These are phyloP conservation scores for Auricularia heimuer DNA, from an alignment of 768 basidiomycete genomes.

Conservation along the genomic window DNA sequence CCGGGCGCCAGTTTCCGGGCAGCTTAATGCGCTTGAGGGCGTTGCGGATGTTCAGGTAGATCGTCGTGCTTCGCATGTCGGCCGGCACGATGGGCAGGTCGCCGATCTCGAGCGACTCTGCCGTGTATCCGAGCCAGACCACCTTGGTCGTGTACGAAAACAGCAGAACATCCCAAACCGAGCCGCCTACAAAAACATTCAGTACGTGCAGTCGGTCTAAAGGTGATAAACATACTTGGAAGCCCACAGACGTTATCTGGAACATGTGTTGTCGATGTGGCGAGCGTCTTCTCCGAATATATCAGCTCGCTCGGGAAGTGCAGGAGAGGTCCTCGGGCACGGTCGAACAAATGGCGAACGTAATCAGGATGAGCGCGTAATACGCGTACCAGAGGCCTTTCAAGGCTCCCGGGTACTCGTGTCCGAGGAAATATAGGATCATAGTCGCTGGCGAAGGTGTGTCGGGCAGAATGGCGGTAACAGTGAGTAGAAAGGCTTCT, in stretches of 20 bases:
- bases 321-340: constrained; percentile 68
- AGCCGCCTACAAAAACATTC: constrained; percentile 32
- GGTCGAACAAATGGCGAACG: constrained; percentile 33
- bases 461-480: constrained; percentile 48
- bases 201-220: background rate
- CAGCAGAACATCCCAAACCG: constrained; percentile 52
- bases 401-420: constrained; percentile 18
- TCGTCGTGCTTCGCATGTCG: constrained; percentile 53
- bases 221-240: constrained; percentile 27
- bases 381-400: constrained; percentile 41
- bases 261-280: constrained; percentile 48
- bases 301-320: constrained; percentile 65
- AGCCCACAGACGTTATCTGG: constrained; percentile 67
- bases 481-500: constrained; percentile 34
- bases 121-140: constrained; percentile 68
- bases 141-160: constrained; percentile 87
- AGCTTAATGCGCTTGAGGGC: constrained; percentile 43
- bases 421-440: constrained; percentile 1
- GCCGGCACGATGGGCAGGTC: constrained; percentile 77
- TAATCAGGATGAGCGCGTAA: constrained; percentile 39
- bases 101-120: constrained; percentile 70
- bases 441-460: background rate
- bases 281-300: constrained; percentile 62
- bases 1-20: constrained; percentile 45
- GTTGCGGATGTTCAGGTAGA: constrained; percentile 56